These are phyloP conservation scores for Cytospora chrysosperma DNA, from an alignment of 2,329 filamentous ascomycete species.

Conservation along the genomic window DNA sequence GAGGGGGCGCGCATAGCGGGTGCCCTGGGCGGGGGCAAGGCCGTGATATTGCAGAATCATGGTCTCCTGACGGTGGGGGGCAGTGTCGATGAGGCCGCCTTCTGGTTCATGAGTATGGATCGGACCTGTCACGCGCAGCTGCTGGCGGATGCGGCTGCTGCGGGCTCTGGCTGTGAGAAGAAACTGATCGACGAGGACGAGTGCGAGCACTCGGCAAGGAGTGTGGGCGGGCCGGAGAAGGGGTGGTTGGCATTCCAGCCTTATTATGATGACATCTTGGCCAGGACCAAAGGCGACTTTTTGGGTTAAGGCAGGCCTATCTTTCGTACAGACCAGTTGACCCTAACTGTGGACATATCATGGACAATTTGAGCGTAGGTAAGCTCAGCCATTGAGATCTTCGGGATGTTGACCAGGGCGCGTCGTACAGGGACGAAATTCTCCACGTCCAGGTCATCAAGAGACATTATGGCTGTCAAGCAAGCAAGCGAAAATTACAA, in stretches of 20 bases:
- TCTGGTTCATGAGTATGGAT: constrained; percentile 66
- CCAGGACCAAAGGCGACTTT: constrained; percentile 49
- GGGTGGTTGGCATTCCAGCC: constrained; percentile 53
- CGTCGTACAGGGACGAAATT: no score
- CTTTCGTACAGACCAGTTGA: no score
- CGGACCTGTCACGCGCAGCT: constrained; percentile 64
- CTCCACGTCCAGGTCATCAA: no score
- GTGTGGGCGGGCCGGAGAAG: constrained; percentile 46
- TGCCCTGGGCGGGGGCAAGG: constrained; percentile 60
- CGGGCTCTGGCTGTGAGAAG: constrained; percentile 35
- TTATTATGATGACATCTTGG: constrained; percentile 53
- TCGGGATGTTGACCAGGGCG: no score
- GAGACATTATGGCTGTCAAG: no score
- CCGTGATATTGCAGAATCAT: constrained; percentile 67
- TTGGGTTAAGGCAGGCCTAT: constrained; percentile 32
- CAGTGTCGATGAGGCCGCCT: constrained; percentile 73
- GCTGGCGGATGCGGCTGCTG: constrained; percentile 57
- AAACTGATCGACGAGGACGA: constrained; percentile 37
- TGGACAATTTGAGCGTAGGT: no score
- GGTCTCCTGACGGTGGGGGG: constrained; percentile 66
- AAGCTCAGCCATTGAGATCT: no score
- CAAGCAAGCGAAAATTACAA: no score
- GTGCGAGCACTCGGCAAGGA: constrained; percentile 31
- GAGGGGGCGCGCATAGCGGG: constrained; percentile 64
- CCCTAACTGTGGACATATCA: no score